Base-by-base conservation (phyloP, 164 flowering plant species). In the Cinnamomum micranthum region DNA sequence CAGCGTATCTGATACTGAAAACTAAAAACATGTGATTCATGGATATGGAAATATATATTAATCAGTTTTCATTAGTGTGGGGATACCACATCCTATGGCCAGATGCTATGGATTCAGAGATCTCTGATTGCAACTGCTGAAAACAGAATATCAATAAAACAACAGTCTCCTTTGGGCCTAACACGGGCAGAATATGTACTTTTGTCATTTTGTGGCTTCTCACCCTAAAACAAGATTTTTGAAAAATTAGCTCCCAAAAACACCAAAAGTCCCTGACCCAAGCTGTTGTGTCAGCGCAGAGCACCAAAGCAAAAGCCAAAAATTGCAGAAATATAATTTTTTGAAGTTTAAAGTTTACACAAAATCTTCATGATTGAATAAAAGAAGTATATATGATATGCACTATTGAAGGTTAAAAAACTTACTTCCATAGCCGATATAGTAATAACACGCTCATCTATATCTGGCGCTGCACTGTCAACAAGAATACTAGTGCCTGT, bases 401-500 rank as follows among this genome's bases (percentile, higher is more conserved):
- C 12, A 55, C 11, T 20, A 24, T 51, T 58, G n/a, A 47, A 64
- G 78, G 47, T 41, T 41, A 20, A 20, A 50, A 17, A 20, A 50
- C 28, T 75, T 78, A 90, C 96, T 86, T 91, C 96, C 50, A 75
- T 74, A 52, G 92, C 80, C 64, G 93, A 86, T 71, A 90, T 87
- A 76, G 82, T 79, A 84, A 91, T 88, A 17, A 80, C 86, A 50
- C 88, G 86, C 69, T 89, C 96, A 33, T 90, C 91, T 13, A 85
- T 80, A 35, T 82, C 86, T 13, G 82, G 71, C n/a, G 79, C 35
- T 5, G 84, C 81, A 69, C 85, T 85, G 52, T 85, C 88, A 71
- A 90, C 91, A 69, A 85, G 90, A 67, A 91, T 88, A 67, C 82
- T 84, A 6, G 92, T 81, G 70, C 93, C 92, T 6, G 92, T 88